Conservation (phyloP, 305 asterid species). For the Fraxinus ornus region DNA sequence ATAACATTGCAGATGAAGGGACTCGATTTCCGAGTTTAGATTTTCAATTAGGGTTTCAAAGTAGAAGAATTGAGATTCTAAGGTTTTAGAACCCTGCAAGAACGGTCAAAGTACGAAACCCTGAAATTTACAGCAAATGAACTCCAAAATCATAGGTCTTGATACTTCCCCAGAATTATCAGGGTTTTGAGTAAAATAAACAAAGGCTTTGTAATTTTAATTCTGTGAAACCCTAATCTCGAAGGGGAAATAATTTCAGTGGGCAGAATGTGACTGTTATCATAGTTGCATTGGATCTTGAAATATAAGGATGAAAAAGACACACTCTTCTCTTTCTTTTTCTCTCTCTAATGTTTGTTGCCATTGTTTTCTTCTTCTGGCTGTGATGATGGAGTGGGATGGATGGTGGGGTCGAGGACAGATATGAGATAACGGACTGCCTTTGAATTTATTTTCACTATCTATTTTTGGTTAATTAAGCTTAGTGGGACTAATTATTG, state of each 20-base stretch:
- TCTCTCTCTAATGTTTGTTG: constrained; percentile 18
- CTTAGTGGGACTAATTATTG: constrained; percentile 24
- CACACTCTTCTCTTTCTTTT: constrained; percentile 23
- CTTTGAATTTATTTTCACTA: not conserved
- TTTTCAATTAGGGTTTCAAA: constrained; percentile 13
- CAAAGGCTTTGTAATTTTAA: not conserved
- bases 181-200: not conserved
- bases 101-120: constrained; percentile 18
- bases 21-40: constrained; percentile 6
- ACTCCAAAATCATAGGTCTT: not conserved
- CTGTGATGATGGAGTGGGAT: constrained; percentile 3
- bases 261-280: constrained; percentile 8
- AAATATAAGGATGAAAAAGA: constrained; percentile 22
- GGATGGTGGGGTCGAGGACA: not conserved
- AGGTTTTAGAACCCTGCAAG: constrained; percentile 12
- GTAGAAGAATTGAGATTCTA: constrained; percentile 17
- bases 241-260: not conserved
- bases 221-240: constrained; percentile 7
- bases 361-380: constrained; percentile 11
- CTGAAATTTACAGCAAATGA: not conserved
- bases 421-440: not conserved
- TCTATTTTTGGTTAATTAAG: not conserved
- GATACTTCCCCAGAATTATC: not conserved
- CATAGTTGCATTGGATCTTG: constrained; percentile 27
- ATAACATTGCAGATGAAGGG: constrained; percentile 16